A percentile compares a stretch with the other conserved stretches of the same genome.
phyloP scores from a whole-genome alignment of 164 flowering plant species.

The Pachysandra terminalis region DNA sequence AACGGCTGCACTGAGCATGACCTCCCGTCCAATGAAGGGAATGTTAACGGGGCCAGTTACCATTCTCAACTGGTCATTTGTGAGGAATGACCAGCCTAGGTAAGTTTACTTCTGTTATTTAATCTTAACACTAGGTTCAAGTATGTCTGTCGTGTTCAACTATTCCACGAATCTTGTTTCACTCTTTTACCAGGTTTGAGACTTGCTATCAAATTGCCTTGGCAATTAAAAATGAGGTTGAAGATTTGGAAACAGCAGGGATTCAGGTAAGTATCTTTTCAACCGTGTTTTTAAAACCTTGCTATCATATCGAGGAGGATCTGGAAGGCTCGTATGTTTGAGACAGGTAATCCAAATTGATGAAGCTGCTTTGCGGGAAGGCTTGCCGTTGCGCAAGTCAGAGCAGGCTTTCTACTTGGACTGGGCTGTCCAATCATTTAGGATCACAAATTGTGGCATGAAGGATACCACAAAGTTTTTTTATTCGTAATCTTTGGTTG shows the following conservation, averaged over 20 bases:
- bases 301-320: neutral
- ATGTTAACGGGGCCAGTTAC: slow-evolving; percentile 27
- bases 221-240: slow-evolving; percentile 23
- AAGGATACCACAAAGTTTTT: slow-evolving; percentile 21
- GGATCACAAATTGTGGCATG: slow-evolving; percentile 18
- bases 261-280: slow-evolving; percentile 12
- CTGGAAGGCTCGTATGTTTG: neutral
- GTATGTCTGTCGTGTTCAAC: neutral
- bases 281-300: neutral
- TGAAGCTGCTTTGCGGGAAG: slow-evolving; percentile 8
- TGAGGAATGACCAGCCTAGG: slow-evolving; percentile 28
- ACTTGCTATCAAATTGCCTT: slow-evolving; percentile 28
- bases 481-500: neutral
- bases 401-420: slow-evolving; percentile 1
- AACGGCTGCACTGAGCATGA: slow-evolving; percentile 23
- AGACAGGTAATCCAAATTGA: slow-evolving; percentile 7
- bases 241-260: slow-evolving; percentile 21
- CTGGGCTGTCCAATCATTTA: slow-evolving; percentile 24
- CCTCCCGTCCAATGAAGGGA: slow-evolving; percentile 30
- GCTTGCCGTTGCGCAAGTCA: neutral
- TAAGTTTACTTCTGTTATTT: slow-evolving; percentile 1
- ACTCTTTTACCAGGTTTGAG: slow-evolving; percentile 8
- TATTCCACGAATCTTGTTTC: neutral
- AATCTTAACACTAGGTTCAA: neutral
- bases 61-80: slow-evolving; percentile 28